Base-by-base conservation (phyloP, 1,139 yeast genomes). In the Kluyveromyces sp. region DNA sequence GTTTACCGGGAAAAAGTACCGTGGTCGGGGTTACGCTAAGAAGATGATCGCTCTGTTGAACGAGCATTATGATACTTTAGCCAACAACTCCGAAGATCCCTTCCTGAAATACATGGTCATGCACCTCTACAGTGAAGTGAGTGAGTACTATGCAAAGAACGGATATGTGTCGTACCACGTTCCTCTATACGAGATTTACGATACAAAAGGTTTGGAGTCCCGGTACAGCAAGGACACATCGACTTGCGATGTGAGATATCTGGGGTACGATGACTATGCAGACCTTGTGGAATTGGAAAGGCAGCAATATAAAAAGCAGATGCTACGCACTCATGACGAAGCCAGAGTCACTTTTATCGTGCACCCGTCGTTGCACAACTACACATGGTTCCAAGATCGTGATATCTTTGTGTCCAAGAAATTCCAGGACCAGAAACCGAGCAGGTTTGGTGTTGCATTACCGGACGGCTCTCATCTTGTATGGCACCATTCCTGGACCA, bases 101-200 rank as follows among this genome's bases (percentile, higher is more conserved):
- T 49, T 60, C 34, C 42, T 60, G 35, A 49, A 48, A 32, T 68
- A 72, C 44, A 73, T 75, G 15, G 70, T 73, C 43, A 63, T 72
- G 12, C 75, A 72, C 46, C 67, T 83, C 47, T 83, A 83, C 68
- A 80, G 88, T 30, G 94, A 83, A 55, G 73, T 84, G 33, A 89
- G 87, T 4, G 79, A 78, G 45, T 83, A 75, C 60, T 83, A 83
- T 58, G 60, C 68, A 30, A 66, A 69, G 45, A 70, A 73, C 53
- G 94, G 86, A 1, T 83, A 78, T 60, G 63, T 67, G 35, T 71
- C 80, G 1, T 60, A 66, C 44, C 74, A 68, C 33, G 75, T 77
- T 8, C 78, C 69, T 56, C 52, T 65, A 55, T 65, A 67, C 44
- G 49, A 53, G 33, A 46, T 61, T 17, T 46, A 51, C 3, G 49